phyloP scores from a whole-genome alignment of 139 green algal genomes.

The Micromonas commoda region DNA sequence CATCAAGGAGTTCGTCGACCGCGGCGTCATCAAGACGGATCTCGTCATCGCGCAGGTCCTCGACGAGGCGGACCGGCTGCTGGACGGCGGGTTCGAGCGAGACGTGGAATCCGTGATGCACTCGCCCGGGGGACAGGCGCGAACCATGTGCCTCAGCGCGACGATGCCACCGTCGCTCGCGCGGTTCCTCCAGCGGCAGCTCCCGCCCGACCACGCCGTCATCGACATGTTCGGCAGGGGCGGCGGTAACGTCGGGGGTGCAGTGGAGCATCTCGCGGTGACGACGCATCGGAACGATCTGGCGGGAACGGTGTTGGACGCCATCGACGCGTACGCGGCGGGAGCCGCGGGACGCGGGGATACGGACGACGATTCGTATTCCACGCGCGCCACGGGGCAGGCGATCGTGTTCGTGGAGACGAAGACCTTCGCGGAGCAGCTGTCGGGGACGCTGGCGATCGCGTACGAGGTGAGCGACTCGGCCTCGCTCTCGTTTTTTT shows the following conservation, averaged over 20 bases:
- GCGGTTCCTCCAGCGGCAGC: not conserved
- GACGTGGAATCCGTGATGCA: conserved; percentile 7
- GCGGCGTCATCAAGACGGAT: not conserved
- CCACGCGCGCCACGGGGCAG: not conserved
- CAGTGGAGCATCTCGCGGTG: not conserved
- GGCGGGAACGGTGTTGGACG: not conserved
- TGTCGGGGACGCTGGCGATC: not conserved
- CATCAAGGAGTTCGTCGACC: conserved; percentile 17
- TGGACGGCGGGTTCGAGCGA: conserved; percentile 34
- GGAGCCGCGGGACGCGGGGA: too few species aligned
- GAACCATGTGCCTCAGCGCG: conserved; percentile 2
- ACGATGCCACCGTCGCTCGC: not conserved
- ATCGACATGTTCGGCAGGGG: not conserved
- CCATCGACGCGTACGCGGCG: not conserved
- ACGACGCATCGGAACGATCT: not conserved
- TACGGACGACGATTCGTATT: too few species aligned
- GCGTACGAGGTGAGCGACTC: not conserved
- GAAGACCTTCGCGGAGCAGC: not conserved
- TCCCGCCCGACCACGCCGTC: not conserved
- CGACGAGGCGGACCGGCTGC: conserved; percentile 34
- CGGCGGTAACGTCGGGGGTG: not conserved
- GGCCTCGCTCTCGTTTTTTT: too few species aligned
- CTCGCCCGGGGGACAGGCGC: not conserved
- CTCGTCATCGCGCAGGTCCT: conserved; percentile 11
- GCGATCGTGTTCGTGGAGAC: conserved; percentile 20